These are phyloP conservation scores for Pseudoturritis turrita DNA, from an alignment of 345 rosid genomes.

Conservation along the genomic window DNA sequence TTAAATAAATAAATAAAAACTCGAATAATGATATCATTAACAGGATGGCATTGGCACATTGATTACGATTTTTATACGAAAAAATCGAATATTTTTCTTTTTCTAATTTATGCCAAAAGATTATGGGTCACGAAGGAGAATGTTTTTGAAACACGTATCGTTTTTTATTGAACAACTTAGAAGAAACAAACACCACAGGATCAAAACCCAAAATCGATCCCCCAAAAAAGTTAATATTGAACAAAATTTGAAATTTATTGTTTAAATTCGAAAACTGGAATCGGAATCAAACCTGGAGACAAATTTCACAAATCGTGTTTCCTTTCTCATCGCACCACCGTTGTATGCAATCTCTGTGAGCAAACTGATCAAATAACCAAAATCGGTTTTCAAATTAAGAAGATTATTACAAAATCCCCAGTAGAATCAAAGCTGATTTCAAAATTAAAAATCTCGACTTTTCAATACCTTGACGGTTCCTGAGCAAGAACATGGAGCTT, in stretches of 20 bases:
- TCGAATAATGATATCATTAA: slow-evolving; percentile 1
- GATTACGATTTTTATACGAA: slow-evolving; percentile 14
- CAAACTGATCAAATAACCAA: slow-evolving; percentile 11
- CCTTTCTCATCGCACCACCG: slow-evolving; percentile 98
- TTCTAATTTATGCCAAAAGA: neutral
- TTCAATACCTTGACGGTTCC: slow-evolving; percentile 78
- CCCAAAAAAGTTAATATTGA: no score
- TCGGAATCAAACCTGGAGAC: slow-evolving; percentile 62
- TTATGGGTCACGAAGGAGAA: slow-evolving; percentile 6
- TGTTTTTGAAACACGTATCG: neutral
- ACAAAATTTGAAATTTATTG: no score
- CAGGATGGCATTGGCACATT: slow-evolving; percentile 27
- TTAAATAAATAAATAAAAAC: neutral
- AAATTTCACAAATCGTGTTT: slow-evolving; percentile 85
- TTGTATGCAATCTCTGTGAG: slow-evolving; percentile 87
- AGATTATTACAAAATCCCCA: neutral
- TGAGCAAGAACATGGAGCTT: slow-evolving; percentile 93
- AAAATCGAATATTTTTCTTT: slow-evolving; percentile 14
- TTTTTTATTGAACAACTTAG: no score
- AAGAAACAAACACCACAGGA: no score
- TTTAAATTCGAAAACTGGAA: neutral
- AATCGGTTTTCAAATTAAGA: neutral
- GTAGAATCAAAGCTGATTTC: neutral
- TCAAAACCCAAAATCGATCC: no score
- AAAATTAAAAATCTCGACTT: neutral